Base-by-base conservation (phyloP, 495 filamentous ascomycete species). In the Antarctomyces pellizariae region DNA sequence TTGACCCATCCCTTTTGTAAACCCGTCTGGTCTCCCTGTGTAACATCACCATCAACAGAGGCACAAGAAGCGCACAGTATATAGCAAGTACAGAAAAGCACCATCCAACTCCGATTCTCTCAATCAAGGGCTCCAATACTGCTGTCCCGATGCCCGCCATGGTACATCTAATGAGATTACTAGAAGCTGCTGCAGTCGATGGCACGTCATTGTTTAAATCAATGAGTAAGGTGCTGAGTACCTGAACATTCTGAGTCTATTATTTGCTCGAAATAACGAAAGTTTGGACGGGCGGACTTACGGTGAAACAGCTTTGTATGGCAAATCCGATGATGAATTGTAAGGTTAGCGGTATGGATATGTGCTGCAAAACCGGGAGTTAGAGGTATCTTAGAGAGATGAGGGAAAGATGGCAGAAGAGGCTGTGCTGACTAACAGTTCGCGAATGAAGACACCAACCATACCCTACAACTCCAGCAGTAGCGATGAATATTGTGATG, bases 111-210 rank as follows among this genome's bases (percentile, higher is more conserved):
- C 64, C 67, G 56, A 74, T 71, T 3, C 48, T 47, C 3, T 52
- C 41, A 18, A 73, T 48, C 53, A 75, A 70, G 3, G 62, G 61
- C 29, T 63, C 58, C 29, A 75, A 60, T 8, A 64, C 49, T 0
- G 59, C 71, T 8, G 71, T 71, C 2, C 64, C 65, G 4, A 51
- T 70, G 2, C 68, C 69, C 4, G 69, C 69, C 15, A 74, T 45
- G 13, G 68, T 41, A 47, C 69, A 75, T 13, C 71, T 52, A 7
- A 62, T 57, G 3, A 77, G 48, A 36, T 75, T 75, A 29, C 69
- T 74, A 3, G 68, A 60, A 2, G 69, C 69, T 2, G 67, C 68
- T 0, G 67, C 68, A 1, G 69, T 66, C 0, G 64, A 52, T 1
- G 71, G 63, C 16, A 49, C 50, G 1, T 39, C 44, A 3, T 60